These are phyloP conservation scores for Periconia macrospinosa DNA, from an alignment of 2,329 filamentous ascomycete species.

Conservation along the genomic window DNA sequence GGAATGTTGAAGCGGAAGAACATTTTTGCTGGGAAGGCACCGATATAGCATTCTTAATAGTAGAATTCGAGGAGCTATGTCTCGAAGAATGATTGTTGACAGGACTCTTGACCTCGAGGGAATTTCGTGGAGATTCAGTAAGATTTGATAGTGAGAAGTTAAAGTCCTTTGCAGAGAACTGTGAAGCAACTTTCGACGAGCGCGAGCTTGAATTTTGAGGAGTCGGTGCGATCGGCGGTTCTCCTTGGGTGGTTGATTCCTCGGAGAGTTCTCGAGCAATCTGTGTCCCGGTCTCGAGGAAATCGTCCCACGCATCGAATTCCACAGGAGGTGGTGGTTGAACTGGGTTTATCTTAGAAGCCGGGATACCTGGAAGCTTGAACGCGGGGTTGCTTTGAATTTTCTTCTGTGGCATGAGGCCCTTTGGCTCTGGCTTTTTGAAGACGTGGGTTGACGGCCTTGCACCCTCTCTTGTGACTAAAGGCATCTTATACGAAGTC, in stretches of 20 bases:
- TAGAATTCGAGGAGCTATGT: too few species aligned
- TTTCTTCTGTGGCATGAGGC: neutral
- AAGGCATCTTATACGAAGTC: constrained; percentile 22
- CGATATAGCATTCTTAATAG: too few species aligned
- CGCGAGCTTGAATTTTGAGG: neutral
- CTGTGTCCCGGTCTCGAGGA: constrained; percentile 51
- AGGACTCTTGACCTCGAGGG: too few species aligned
- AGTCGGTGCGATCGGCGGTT: too few species aligned
- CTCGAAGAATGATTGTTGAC: too few species aligned
- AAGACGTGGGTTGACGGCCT: constrained; percentile 1
- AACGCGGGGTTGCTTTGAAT: constrained; percentile 21
- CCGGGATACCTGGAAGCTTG: constrained; percentile 28
- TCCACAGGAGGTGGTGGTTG: neutral
- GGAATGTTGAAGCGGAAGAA: too few species aligned
- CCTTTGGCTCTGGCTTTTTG: constrained; percentile 9
- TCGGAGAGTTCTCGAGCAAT: constrained; percentile 47
- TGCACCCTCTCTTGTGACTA: neutral
- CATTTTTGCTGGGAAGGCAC: too few species aligned
- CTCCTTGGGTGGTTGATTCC: constrained; percentile 4
- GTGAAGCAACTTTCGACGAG: constrained; percentile 13
- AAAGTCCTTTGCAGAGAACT: constrained; percentile 45
- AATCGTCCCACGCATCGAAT: constrained; percentile 40
- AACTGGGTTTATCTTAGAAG: constrained; percentile 16
- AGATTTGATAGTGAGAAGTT: constrained; percentile 47
- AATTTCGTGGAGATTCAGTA: constrained; percentile 24